Conservation (phyloP, 208 protist species). For the Leishmania major region DNA sequence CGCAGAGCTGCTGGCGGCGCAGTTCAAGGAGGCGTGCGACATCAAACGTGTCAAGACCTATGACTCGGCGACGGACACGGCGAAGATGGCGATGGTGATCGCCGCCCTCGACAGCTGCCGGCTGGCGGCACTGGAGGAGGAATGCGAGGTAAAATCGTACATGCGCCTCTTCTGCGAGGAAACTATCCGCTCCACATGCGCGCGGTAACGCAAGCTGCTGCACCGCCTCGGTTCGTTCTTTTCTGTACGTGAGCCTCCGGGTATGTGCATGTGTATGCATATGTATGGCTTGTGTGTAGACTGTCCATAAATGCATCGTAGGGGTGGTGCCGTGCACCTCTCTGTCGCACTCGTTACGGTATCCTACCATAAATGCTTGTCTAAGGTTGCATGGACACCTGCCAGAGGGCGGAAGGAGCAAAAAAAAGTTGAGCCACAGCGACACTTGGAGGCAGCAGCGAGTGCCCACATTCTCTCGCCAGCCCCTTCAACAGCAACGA, state of each 20-base stretch:
- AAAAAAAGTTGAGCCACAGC: background rate
- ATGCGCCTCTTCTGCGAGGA: conserved; percentile 78
- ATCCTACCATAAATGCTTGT: background rate
- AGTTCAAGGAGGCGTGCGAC: conserved; percentile 33
- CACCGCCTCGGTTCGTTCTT: background rate
- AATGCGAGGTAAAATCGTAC: conserved; percentile 71
- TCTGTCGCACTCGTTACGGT: background rate
- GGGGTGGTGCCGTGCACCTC: background rate
- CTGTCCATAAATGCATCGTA: background rate
- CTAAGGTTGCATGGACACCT: background rate
- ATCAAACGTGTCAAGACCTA: conserved; percentile 55
- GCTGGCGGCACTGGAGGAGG: conserved; percentile 51
- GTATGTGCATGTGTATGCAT: background rate
- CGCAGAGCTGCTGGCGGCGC: conserved; percentile 34
- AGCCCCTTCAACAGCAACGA: background rate
- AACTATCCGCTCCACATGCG: conserved; percentile 65
- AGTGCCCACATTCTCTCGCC: background rate
- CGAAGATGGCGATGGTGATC: conserved; percentile 59
- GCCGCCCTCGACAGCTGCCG: conserved; percentile 59
- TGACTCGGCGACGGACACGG: conserved; percentile 55
- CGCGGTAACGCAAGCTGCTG: conserved; percentile 14
- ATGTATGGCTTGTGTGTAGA: background rate
- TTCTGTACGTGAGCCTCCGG: background rate
- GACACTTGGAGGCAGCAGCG: background rate
- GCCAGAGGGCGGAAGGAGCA: background rate